These are phyloP conservation scores for Aureobasidium namibiae DNA, from an alignment of 2,329 filamentous ascomycete genomes.

Conservation along the genomic window DNA sequence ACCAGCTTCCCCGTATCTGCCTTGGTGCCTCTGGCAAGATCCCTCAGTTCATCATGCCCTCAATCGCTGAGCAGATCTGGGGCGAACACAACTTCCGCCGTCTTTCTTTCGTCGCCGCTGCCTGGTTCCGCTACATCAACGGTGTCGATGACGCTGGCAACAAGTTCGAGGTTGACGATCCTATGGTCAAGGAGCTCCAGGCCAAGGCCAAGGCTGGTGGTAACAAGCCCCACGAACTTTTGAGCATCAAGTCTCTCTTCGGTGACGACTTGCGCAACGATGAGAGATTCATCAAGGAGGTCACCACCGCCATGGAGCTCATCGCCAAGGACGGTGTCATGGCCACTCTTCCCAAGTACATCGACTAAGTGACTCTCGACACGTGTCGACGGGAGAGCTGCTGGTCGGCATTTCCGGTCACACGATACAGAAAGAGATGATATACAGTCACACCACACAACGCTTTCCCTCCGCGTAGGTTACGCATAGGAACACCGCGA, in stretches of 20 bases:
- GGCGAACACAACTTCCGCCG: conserved; percentile 33
- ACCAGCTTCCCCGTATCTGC: conserved; percentile 45
- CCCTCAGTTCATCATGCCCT: conserved; percentile 44
- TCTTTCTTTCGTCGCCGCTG: conserved; percentile 40
- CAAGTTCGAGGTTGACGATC: conserved; percentile 37
- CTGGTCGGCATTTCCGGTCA: not conserved
- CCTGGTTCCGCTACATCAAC: conserved; percentile 46
- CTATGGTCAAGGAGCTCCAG: conserved; percentile 42
- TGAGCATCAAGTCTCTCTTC: conserved; percentile 41
- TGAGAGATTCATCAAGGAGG: conserved; percentile 40
- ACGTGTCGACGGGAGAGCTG: not conserved
- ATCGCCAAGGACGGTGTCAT: conserved; percentile 41
- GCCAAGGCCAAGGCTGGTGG: conserved; percentile 38
- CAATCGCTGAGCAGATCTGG: conserved; percentile 41
- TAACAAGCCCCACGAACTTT: conserved; percentile 33
- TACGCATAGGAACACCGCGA: not conserved
- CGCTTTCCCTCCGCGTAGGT: not conserved
- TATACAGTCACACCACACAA: not conserved
- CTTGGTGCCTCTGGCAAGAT: conserved; percentile 48
- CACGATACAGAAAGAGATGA: not conserved
- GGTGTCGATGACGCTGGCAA: conserved; percentile 44
- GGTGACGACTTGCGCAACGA: conserved; percentile 44
- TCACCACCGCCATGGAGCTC: conserved; percentile 40
- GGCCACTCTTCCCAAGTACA: conserved; percentile 43
- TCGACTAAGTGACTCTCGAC: conserved; percentile 1